Evolutionary conservation across 148 eudicot genomes (phyloP), one percentile per base, ranked within the genome.

Genomic region (Rhododendron vialii): DNA sequence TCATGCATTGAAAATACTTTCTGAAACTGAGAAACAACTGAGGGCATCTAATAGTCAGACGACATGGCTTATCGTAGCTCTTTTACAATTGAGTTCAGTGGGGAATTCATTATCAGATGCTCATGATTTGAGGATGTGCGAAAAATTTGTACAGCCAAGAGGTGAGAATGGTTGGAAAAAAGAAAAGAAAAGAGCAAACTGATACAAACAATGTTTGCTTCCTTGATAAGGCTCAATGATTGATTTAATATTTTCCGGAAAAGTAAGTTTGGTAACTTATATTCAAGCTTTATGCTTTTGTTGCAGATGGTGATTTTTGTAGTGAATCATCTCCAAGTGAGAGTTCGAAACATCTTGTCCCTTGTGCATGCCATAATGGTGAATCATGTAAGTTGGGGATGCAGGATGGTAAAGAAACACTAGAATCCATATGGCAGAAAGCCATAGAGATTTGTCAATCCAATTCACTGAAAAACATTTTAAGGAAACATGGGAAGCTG

Each of bases 51-150:
- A 92, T 87, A 94, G 93, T 87, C 98, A 95, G 89, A 93, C 94
- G 17, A 95, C 99, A 35, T 98, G 99, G 99, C 94, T 98, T 43
- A 98, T 94, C 81, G 98, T 92, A 43, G 96, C 98, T 87, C 92
- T 98, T 41, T 89, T 98, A 87, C 99, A 95, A 87, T 89, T 98
- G 65, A 94, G 93, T 85, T 93, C 96, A 38, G 85, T 88, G 75
- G 94, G 90, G 38, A 83, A 92, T 45, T 89, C 91, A 41, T 84
- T 89, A 82, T 85, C 90, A 18, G 96, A 94, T 82, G 90, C 89
- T 51, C 90, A 85, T 61, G 95, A 94, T 88, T 79, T 93, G 73
- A 91, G 90, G 85, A 82, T 93, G 77, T 92, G 93, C 51, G 89
- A 89, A 57, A 90, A 92, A 91, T 86, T 92, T 30, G 88, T 88